Evolutionary conservation across 371 early-diverging fungal genomes (phyloP).

Genomic region (Apophysomyces elegans): DNA sequence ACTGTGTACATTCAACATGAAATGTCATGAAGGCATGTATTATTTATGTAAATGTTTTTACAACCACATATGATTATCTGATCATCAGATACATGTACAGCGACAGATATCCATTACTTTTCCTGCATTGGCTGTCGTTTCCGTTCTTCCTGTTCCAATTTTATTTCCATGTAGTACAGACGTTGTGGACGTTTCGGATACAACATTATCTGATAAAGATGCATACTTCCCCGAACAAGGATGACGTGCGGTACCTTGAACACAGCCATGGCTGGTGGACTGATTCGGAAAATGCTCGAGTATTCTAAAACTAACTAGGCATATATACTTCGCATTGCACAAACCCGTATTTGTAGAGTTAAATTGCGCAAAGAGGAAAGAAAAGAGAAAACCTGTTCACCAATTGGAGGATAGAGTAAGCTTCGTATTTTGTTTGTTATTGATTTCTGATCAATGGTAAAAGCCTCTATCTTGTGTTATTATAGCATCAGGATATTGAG

Average conservation of each 20-base stretch:
- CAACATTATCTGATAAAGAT: slow-evolving; percentile 2
- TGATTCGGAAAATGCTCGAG: slow-evolving; percentile 1
- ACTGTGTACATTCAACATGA: no score
- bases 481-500: no score
- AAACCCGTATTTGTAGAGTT: no score
- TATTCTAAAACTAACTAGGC: slow-evolving; percentile 3
- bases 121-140: background rate
- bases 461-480: no score
- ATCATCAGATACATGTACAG: background rate
- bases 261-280: background rate
- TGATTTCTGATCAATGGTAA: no score
- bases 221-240: background rate
- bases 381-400: background rate
- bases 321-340: background rate
- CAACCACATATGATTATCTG: background rate
- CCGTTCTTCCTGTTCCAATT: slow-evolving; percentile 2
- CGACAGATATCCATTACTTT: no score
- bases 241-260: background rate
- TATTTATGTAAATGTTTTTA: background rate
- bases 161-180: background rate
- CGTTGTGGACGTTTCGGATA: background rate
- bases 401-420: no score
- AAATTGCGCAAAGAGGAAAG: background rate
- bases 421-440: no score
- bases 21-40: background rate